phyloP scores from a whole-genome alignment of 352 stramenopile species.

The Halophytophthora polymorphica region DNA sequence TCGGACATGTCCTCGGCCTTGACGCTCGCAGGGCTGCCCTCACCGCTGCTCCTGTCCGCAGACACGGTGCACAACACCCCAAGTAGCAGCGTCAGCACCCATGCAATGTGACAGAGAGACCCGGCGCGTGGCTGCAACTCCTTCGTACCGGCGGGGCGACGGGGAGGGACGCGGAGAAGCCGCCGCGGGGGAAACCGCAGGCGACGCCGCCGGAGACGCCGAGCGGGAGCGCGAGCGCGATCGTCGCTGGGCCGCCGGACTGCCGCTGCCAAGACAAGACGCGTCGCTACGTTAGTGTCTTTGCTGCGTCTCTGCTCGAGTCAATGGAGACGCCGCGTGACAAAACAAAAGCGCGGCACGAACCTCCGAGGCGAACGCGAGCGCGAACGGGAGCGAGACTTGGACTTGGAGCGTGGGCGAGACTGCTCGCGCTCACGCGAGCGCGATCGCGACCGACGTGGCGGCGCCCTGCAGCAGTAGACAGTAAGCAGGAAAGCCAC shows the following conservation, averaged over 20 bases:
- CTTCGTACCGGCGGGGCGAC: slow-evolving; percentile 14
- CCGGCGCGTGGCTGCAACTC: slow-evolving; percentile 3
- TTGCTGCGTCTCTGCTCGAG: too few relatives aligned
- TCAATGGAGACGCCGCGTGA: too few relatives aligned
- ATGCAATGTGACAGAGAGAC: not conserved
- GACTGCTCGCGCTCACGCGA: not conserved
- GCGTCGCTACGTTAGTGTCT: not conserved
- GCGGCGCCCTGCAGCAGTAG: too few relatives aligned
- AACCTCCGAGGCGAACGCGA: slow-evolving; percentile 21
- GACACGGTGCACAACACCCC: too few relatives aligned
- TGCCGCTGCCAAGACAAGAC: slow-evolving; percentile 18
- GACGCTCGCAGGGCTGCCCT: too few relatives aligned
- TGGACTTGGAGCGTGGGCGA: slow-evolving; percentile 17
- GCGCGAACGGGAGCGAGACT: slow-evolving; percentile 19
- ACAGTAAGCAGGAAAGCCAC: too few relatives aligned
- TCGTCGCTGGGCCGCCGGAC: slow-evolving; percentile 12
- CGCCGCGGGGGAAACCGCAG: slow-evolving; percentile 9
- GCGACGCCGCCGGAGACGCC: too few relatives aligned
- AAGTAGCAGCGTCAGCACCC: not conserved
- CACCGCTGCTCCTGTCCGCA: too few relatives aligned
- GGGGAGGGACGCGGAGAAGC: slow-evolving; percentile 9
- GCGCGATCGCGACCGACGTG: not conserved
- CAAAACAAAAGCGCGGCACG: too few relatives aligned
- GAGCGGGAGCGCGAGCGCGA: not conserved
- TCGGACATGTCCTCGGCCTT: slow-evolving; percentile 2